These are phyloP conservation scores for Cordyceps militaris DNA, from an alignment of 2,329 filamentous ascomycete genomes.

Conservation along the genomic window DNA sequence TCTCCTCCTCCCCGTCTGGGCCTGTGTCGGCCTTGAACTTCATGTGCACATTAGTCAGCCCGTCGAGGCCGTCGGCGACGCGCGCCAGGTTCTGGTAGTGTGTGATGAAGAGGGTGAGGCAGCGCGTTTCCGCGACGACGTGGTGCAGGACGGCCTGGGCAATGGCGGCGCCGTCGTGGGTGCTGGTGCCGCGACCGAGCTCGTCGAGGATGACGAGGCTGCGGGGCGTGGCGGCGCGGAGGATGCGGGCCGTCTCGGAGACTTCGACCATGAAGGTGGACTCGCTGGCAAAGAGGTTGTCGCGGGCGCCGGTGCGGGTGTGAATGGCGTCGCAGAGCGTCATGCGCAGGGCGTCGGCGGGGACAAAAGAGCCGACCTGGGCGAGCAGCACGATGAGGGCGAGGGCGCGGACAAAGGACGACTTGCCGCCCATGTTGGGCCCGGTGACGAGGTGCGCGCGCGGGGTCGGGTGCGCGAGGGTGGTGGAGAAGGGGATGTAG, in stretches of 20 bases:
- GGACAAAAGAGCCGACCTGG: slow-evolving; percentile 91
- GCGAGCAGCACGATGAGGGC: slow-evolving; percentile 90
- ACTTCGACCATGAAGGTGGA: slow-evolving; percentile 98
- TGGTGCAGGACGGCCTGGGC: slow-evolving; percentile 85
- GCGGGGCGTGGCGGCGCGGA: slow-evolving; percentile 79
- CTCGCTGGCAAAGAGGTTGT: slow-evolving; percentile 93
- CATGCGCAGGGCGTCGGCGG: slow-evolving; percentile 64
- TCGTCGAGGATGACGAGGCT: slow-evolving; percentile 91
- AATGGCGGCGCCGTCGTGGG: slow-evolving; percentile 93
- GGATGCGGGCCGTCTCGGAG: slow-evolving; percentile 82
- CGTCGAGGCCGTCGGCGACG: slow-evolving; percentile 60
- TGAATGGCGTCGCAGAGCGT: slow-evolving; percentile 87
- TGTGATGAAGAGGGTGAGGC: slow-evolving; percentile 90
- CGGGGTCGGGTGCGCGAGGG: slow-evolving; percentile 57
- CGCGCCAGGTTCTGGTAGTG: slow-evolving; percentile 83
- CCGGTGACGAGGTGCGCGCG: slow-evolving; percentile 86
- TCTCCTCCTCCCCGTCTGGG: slow-evolving; percentile 57
- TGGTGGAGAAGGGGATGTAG: slow-evolving; percentile 87
- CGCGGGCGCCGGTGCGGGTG: slow-evolving; percentile 91
- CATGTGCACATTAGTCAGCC: slow-evolving; percentile 90
- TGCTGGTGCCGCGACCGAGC: slow-evolving; percentile 85
- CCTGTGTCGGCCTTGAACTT: slow-evolving; percentile 54
- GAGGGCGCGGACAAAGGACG: slow-evolving; percentile 89
- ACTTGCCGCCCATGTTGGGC: slow-evolving; percentile 98
- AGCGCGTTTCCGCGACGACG: slow-evolving; percentile 65